phyloP scores from a whole-genome alignment of 1,284 basidiomycete genomes.

The Sanguinoderma infundibulare region DNA sequence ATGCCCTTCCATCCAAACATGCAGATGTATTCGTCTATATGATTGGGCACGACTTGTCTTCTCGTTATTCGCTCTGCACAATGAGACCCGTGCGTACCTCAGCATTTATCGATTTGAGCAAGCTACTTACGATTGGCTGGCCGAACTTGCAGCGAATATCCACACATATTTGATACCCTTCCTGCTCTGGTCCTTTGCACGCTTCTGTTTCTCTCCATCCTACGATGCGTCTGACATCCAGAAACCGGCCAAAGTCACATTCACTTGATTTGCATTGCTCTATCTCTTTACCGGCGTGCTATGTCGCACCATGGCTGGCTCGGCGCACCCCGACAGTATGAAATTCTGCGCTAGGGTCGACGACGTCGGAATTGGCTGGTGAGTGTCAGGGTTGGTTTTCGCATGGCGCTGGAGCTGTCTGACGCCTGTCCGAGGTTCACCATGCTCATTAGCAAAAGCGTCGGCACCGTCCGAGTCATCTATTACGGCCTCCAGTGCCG shows the following conservation, averaged over 20 bases:
- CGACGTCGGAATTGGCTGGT: constrained; percentile 66
- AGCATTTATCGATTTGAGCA: too few species aligned
- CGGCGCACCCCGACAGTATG: constrained; percentile 74
- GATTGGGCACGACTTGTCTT: constrained; percentile 74
- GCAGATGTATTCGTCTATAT: constrained; percentile 87
- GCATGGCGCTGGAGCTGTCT: too few species aligned
- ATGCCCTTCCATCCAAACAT: not conserved
- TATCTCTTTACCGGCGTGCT: constrained; percentile 74
- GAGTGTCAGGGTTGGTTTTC: too few species aligned
- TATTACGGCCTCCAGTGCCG: constrained; percentile 81
- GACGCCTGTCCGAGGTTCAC: too few species aligned
- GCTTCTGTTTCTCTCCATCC: constrained; percentile 46
- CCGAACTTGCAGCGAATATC: too few species aligned
- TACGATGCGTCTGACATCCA: too few species aligned
- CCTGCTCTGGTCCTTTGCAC: constrained; percentile 63
- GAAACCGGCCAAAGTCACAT: constrained; percentile 60
- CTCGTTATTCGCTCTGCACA: constrained; percentile 82
- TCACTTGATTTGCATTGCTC: constrained; percentile 69
- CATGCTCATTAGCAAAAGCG: too few species aligned
- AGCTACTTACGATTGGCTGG: too few species aligned
- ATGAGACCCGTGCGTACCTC: too few species aligned
- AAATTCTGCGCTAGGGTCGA: constrained; percentile 76
- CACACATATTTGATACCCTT: constrained; percentile 87
- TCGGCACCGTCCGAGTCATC: too few species aligned
- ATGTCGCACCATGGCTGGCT: constrained; percentile 88